These are phyloP conservation scores for Pseudopithomyces maydicus DNA, from an alignment of 2,329 filamentous ascomycete species.

Conservation along the genomic window DNA sequence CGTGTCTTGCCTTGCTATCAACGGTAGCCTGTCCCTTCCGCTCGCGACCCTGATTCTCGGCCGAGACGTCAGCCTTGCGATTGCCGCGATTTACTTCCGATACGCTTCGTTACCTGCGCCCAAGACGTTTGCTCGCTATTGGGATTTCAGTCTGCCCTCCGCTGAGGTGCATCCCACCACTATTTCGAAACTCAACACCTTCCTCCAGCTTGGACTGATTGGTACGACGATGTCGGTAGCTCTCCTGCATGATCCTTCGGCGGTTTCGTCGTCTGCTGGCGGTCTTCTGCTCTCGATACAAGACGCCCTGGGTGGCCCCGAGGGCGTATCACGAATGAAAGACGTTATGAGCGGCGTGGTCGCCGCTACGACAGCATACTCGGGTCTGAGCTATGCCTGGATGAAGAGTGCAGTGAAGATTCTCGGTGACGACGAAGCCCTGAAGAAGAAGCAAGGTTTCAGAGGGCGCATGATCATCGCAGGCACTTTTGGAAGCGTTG, in stretches of 20 bases:
- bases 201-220: constrained; percentile 85
- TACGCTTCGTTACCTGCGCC: constrained; percentile 93
- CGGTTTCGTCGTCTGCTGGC: constrained; percentile 56
- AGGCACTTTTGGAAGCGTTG: constrained; percentile 51
- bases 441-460: constrained; percentile 56
- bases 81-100: constrained; percentile 91
- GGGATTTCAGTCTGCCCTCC: constrained; percentile 93
- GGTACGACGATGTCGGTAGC: constrained; percentile 83
- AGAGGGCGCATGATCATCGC: constrained; percentile 55
- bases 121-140: constrained; percentile 90
- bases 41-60: constrained; percentile 89
- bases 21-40: constrained; percentile 83
- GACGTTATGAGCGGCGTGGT: constrained; percentile 72
- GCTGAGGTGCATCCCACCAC: constrained; percentile 83
- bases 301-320: constrained; percentile 33
- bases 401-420: constrained; percentile 93
- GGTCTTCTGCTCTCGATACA: constrained; percentile 30
- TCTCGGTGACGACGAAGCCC: constrained; percentile 57
- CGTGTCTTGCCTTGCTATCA: constrained; percentile 81
- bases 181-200: constrained; percentile 90
- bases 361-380: constrained; percentile 89
- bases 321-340: constrained; percentile 43
- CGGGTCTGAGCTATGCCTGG: constrained; percentile 88
- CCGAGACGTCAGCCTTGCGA: constrained; percentile 79
- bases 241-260: constrained; percentile 63